A percentile compares a stretch with the other conserved stretches of the same genome.
Evolutionary conservation across 179 eudicot genomes (phyloP).

Genomic region (Pouteria campechiana): DNA sequence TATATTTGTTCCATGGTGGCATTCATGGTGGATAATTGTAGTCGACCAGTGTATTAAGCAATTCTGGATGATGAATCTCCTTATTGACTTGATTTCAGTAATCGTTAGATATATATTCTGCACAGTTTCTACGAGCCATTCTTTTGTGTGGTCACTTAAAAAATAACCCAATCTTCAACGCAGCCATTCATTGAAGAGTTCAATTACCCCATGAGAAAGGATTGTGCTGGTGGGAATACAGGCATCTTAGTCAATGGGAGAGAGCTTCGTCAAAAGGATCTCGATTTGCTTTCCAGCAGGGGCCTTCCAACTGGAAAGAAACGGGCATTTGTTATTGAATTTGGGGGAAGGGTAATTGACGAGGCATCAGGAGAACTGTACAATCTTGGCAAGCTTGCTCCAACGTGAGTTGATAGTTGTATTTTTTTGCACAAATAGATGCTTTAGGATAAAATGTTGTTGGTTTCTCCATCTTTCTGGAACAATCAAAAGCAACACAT

Average conservation of each 20-base stretch:
- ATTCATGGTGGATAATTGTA: neutral
- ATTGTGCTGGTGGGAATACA: constrained; percentile 76
- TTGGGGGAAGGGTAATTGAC: constrained; percentile 73
- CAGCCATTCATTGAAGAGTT: constrained; percentile 97
- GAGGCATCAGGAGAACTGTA: constrained; percentile 68
- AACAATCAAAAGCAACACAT: too few relatives aligned
- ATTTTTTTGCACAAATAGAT: too few relatives aligned
- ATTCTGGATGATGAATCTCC: too few relatives aligned
- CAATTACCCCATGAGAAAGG: constrained; percentile 64
- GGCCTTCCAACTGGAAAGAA: constrained; percentile 63
- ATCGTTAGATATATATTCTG: too few relatives aligned
- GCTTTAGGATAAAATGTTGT: too few relatives aligned
- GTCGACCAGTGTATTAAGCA: too few relatives aligned
- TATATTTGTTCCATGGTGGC: neutral
- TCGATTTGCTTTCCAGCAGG: constrained; percentile 51
- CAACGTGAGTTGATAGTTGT: too few relatives aligned
- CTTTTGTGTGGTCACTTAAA: too few relatives aligned
- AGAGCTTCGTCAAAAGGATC: constrained; percentile 78
- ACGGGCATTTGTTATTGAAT: constrained; percentile 62
- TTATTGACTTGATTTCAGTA: too few relatives aligned
- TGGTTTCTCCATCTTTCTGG: too few relatives aligned
- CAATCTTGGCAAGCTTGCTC: constrained; percentile 97
- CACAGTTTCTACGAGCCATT: too few relatives aligned
- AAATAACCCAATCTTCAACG: too few relatives aligned
- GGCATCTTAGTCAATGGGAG: constrained; percentile 78